phyloP scores from a whole-genome alignment of 352 stramenopile species.

The Globisporangium perplexum region DNA sequence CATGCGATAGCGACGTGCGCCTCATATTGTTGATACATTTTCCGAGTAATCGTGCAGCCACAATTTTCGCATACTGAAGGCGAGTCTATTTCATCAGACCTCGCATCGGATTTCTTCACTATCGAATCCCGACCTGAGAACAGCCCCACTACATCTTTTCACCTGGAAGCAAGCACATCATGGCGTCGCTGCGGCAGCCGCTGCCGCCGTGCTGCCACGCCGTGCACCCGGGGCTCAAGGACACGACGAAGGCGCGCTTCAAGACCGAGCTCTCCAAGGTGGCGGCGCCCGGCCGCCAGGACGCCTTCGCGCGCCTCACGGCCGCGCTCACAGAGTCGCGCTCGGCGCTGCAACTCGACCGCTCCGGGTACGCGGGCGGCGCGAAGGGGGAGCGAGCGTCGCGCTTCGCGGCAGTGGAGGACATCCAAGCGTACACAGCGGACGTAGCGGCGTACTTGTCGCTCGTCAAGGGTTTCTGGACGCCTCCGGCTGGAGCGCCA shows the following conservation, averaged over 20 bases:
- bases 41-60: no score
- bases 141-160: no score
- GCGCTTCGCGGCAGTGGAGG: conserved; percentile 21
- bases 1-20: no score
- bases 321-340: conserved; percentile 32
- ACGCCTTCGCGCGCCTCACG: conserved; percentile 32
- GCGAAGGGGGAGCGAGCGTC: conserved; percentile 15
- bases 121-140: no score
- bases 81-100: no score
- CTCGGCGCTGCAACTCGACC: conserved; percentile 25
- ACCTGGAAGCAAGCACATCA: no score
- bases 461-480: conserved; percentile 49
- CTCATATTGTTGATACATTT: no score
- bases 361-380: not conserved
- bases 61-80: no score
- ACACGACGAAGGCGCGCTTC: conserved; percentile 35
- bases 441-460: conserved; percentile 38
- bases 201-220: conserved; percentile 55
- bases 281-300: conserved; percentile 21
- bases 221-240: conserved; percentile 29
- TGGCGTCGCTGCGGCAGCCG: conserved; percentile 25
- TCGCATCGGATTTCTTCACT: no score
- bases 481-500: conserved; percentile 6
- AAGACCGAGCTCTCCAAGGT: conserved; percentile 33
- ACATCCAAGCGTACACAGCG: conserved; percentile 28